Percentiles rank a stretch among this genome's conserved stretches.
Conservation (phyloP, 106 monocot genomes). For the Allium cepa region DNA sequence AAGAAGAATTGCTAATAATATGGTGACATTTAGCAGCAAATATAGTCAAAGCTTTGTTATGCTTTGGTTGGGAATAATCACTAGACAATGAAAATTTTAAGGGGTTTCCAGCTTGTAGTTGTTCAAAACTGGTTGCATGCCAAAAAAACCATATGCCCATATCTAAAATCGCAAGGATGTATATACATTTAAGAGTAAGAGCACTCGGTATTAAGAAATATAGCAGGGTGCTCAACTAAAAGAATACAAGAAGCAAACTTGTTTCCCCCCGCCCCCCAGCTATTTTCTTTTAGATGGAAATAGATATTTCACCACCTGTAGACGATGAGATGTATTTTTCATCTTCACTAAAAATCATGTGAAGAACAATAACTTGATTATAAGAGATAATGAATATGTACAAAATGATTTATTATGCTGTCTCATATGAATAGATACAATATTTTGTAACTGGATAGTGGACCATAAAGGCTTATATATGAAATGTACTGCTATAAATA, state of each 20-base stretch:
- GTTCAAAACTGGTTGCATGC: constrained; percentile 54
- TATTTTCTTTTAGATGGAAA: constrained; percentile 81
- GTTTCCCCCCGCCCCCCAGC: constrained; percentile 46
- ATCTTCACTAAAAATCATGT: constrained; percentile 86
- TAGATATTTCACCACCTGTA: constrained; percentile 71
- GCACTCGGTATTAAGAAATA: constrained; percentile 51
- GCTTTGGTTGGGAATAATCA: constrained; percentile 21
- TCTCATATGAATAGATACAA: no score
- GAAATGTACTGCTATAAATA: no score
- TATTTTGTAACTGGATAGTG: no score
- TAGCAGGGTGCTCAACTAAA: constrained; percentile 80
- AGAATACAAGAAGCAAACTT: constrained; percentile 63
- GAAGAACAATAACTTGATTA: no score
- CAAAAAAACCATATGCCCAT: constrained; percentile 78
- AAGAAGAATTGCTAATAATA: constrained; percentile 22
- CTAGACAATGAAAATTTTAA: constrained; percentile 53
- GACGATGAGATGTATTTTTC: constrained; percentile 68
- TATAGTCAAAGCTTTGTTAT: constrained; percentile 33
- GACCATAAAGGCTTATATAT: no score
- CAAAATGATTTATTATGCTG: no score
- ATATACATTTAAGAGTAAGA: constrained; percentile 29
- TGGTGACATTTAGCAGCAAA: constrained; percentile 67
- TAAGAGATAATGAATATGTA: no score
- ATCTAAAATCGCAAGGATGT: constrained; percentile 78
- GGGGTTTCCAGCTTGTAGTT: constrained; percentile 50